Percentiles rank a stretch among this genome's conserved stretches.
phyloP scores from a whole-genome alignment of 345 rosid genomes.

The Sonneratia caseolaris region DNA sequence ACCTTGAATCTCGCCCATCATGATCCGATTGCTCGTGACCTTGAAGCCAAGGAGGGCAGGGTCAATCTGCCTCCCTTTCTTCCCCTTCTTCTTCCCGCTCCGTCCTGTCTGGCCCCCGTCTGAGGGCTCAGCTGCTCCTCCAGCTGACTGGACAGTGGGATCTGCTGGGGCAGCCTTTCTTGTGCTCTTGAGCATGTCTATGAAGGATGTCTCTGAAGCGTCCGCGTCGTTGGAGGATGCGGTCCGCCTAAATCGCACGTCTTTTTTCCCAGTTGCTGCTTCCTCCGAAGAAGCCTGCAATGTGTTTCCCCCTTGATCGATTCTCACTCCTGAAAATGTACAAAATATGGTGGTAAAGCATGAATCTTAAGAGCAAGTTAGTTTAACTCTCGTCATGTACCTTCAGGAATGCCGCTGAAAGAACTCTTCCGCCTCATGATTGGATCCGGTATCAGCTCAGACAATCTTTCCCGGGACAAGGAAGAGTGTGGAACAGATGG shows the following conservation, averaged over 20 bases:
- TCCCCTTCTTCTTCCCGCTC: conserved; percentile 74
- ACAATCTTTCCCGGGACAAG: conserved; percentile 39
- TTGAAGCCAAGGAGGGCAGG: conserved; percentile 86
- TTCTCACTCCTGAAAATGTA: conserved; percentile 3
- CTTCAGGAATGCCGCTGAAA: conserved; percentile 26
- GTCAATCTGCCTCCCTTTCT: conserved; percentile 78
- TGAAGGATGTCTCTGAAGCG: conserved; percentile 57
- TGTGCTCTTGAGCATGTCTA: conserved; percentile 60
- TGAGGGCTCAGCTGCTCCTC: conserved; percentile 16
- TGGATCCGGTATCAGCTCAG: conserved; percentile 30
- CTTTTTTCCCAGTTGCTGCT: conserved; percentile 33
- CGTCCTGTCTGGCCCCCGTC: conserved; percentile 19
- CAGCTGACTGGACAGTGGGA: neutral
- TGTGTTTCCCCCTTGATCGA: conserved; percentile 18
- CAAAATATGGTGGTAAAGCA: no score
- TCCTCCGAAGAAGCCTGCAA: conserved; percentile 12
- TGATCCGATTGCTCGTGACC: conserved; percentile 78
- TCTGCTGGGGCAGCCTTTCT: conserved; percentile 12
- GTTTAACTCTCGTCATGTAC: conserved; percentile 14
- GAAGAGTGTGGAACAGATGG: conserved; percentile 30
- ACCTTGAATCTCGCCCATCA: conserved; percentile 85
- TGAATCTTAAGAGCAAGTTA: no score
- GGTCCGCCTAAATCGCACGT: conserved; percentile 28
- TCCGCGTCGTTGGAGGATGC: conserved; percentile 41
- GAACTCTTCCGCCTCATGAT: conserved; percentile 27